Conservation (phyloP, 2,329 filamentous ascomycete genomes). For the Huntiella savannae region DNA sequence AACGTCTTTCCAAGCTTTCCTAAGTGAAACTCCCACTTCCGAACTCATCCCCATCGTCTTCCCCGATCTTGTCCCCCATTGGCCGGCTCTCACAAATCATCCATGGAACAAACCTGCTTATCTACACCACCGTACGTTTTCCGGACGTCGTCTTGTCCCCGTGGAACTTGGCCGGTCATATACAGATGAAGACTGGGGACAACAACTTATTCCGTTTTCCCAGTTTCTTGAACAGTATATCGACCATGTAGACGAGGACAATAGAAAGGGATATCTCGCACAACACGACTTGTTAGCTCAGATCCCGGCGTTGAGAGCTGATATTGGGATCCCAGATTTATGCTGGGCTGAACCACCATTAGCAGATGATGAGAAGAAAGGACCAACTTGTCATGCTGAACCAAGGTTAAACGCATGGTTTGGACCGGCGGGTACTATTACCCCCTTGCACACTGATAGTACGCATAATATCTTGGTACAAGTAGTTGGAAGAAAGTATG, state of each 20-base stretch:
- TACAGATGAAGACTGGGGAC: slow-evolving; percentile 68
- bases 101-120: slow-evolving; percentile 61
- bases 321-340: slow-evolving; percentile 67
- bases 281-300: slow-evolving; percentile 79
- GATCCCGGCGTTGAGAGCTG: slow-evolving; percentile 54
- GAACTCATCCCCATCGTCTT: slow-evolving; percentile 47
- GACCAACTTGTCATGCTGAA: slow-evolving; percentile 26
- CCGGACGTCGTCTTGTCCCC: slow-evolving; percentile 62
- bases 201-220: slow-evolving; percentile 57
- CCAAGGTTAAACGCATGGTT: slow-evolving; percentile 84
- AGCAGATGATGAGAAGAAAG: slow-evolving; percentile 23
- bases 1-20: slow-evolving; percentile 40
- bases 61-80: slow-evolving; percentile 41
- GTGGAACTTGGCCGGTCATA: slow-evolving; percentile 78
- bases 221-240: slow-evolving; percentile 51
- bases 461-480: slow-evolving; percentile 88
- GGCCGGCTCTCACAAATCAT: slow-evolving; percentile 53
- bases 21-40: slow-evolving; percentile 21
- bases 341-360: slow-evolving; percentile 54
- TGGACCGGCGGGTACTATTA: slow-evolving; percentile 72
- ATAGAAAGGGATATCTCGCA: slow-evolving; percentile 59
- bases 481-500: slow-evolving; percentile 76
- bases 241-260: not conserved
- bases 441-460: slow-evolving; percentile 80
- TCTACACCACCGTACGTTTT: slow-evolving; percentile 53